Base-by-base conservation (phyloP, 2,329 filamentous ascomycete species). In the Colletotrichum sp. region DNA sequence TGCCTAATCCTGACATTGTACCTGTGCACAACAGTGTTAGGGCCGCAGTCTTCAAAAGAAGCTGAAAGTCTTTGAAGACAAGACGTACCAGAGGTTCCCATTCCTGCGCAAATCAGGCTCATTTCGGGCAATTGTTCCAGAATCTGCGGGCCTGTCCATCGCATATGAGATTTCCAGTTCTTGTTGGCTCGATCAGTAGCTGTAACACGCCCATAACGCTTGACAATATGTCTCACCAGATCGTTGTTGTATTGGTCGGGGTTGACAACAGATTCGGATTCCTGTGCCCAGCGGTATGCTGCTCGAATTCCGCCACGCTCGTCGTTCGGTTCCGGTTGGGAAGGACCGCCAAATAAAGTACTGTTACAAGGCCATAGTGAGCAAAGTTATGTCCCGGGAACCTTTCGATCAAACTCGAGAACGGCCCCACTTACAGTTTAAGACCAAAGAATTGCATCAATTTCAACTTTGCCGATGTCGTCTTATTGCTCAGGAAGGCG, bases 141-240 rank as follows among this genome's bases (percentile, higher is more conserved):
- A n/a, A 92, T 90, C 77, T 92, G 91, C 0, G 90, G 89, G 0
- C 90, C 91, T 0, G 91, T 92, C 90, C 90, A 92, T 30, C 86
- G 87, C 13, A 90, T 81, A 78, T 92, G 91, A 3, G 90, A 83
- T 78, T 86, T 84, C 87, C 88, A 90, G 73, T 90, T 90, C 87
- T 52, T 89, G 72, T 43, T 18, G 28, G 32, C 9, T 13, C 13
- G 3, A 13, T 26, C 4, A 52, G 48, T 30, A 57, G 12, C 43
- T 34, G 26, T 9, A 36, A 28, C 9, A 30, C 26, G 26, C 57
- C 18, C 28, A 36, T 16, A 14, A n/a, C 8, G 12, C 21, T 10
- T 21, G 26, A 32, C 0, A 21, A 63, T 12, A 52, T 52, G 10
- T 21, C 59, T 68, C 21, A 83, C 83, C 21, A 83, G 76, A n/a